Conservation (phyloP, 345 rosid genomes). For the Lumnitzera racemosa region DNA sequence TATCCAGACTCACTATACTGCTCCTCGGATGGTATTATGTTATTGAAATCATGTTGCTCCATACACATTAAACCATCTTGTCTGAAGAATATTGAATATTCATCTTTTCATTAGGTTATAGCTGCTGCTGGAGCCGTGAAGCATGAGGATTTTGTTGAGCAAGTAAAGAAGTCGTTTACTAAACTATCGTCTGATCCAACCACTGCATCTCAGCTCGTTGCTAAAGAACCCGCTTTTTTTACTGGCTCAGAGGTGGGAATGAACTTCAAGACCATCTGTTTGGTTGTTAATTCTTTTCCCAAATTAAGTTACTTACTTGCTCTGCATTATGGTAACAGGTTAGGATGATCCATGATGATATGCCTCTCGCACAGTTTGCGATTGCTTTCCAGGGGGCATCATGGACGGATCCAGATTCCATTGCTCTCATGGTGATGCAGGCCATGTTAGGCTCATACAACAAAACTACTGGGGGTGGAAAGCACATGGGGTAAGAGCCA, state of each 20-base stretch:
- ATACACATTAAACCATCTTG: too few relatives aligned
- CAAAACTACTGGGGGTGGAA: conserved; percentile 82
- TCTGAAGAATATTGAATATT: background rate
- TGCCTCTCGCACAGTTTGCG: conserved; percentile 96
- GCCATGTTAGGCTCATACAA: conserved; percentile 98
- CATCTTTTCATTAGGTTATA: conserved; percentile 53
- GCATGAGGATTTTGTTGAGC: conserved; percentile 92
- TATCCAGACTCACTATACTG: conserved; percentile 88
- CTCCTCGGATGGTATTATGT: conserved; percentile 82
- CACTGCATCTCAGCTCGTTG: conserved; percentile 76
- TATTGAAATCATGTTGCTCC: background rate
- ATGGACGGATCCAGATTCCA: conserved; percentile 98
- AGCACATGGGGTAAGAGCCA: conserved; percentile 88
- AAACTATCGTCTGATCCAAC: conserved; percentile 81
- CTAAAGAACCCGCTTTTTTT: conserved; percentile 73
- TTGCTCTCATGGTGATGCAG: conserved; percentile 95
- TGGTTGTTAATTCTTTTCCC: background rate
- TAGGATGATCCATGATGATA: conserved; percentile 84
- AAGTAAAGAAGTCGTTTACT: conserved; percentile 73
- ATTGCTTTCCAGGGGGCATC: conserved; percentile 97
- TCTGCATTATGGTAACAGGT: conserved; percentile 36
- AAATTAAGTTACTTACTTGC: background rate
- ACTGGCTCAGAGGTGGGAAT: conserved; percentile 92
- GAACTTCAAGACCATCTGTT: conserved; percentile 1
- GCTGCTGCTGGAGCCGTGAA: conserved; percentile 97